Evolutionary conservation across 345 rosid species (phyloP).

Genomic region (Murraya koenigii): DNA sequence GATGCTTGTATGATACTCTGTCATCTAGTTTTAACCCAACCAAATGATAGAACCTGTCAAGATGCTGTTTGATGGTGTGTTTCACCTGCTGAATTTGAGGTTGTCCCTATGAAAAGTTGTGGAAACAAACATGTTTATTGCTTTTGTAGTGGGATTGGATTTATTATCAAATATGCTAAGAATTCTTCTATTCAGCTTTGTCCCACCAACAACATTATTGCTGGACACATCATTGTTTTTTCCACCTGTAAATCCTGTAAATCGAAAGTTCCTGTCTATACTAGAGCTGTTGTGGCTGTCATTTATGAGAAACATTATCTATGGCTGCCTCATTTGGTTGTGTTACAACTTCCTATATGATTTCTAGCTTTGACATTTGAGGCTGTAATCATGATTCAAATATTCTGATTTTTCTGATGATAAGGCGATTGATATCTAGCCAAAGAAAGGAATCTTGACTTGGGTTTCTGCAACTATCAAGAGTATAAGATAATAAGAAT

Average conservation of each 20-base stretch:
- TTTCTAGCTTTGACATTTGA: neutral
- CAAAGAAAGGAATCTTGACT: neutral
- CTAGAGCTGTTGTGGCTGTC: neutral
- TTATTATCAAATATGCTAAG: neutral
- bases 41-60: neutral
- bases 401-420: neutral
- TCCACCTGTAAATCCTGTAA: slow-evolving; percentile 8
- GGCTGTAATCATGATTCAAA: neutral
- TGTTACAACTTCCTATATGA: neutral
- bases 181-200: neutral
- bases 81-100: neutral
- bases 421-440: neutral
- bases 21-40: neutral
- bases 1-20: neutral
- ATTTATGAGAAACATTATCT: neutral
- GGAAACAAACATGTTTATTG: neutral
- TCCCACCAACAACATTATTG: slow-evolving; percentile 9
- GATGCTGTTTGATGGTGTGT: neutral
- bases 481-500: neutral
- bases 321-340: neutral
- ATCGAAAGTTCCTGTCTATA: neutral
- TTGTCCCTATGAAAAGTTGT: neutral
- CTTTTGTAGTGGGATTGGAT: neutral
- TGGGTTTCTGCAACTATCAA: neutral
- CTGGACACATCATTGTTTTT: neutral